phyloP scores from a whole-genome alignment of 176 grass and related monocot genomes.

The Cenchrus purpureus region DNA sequence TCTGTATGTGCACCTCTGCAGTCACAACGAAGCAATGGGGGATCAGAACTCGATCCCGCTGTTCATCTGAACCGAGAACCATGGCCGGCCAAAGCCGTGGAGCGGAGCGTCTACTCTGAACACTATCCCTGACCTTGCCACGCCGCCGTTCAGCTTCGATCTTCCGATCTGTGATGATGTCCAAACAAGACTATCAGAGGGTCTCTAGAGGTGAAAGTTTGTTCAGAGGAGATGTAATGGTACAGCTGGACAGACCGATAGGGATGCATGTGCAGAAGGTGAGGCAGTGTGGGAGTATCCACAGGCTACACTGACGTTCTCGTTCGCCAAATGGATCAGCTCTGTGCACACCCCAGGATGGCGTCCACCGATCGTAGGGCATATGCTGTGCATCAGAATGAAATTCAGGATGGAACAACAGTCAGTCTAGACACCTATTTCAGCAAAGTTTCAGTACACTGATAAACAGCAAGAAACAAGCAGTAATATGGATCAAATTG shows the following conservation, averaged over 20 bases:
- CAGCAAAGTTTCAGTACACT: neutral
- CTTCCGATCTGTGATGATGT: conserved; percentile 49
- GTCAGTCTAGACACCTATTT: neutral
- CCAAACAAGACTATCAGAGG: neutral
- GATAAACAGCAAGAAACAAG: neutral
- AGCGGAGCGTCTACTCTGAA: conserved; percentile 62
- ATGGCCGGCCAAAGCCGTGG: conserved; percentile 37
- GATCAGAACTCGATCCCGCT: conserved; percentile 68
- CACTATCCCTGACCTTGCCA: conserved; percentile 50
- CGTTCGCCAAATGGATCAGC: conserved; percentile 49
- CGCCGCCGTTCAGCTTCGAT: conserved; percentile 58
- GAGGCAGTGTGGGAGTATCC: conserved; percentile 51
- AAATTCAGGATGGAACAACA: neutral
- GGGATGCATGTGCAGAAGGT: conserved; percentile 59
- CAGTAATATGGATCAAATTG: neutral
- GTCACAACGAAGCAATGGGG: neutral
- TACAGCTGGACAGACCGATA: conserved; percentile 51
- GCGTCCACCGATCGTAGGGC: conserved; percentile 63
- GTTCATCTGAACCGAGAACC: conserved; percentile 74
- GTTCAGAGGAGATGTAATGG: neutral
- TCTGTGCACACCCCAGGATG: conserved; percentile 53
- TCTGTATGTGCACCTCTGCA: neutral
- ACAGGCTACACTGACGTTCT: conserved; percentile 48
- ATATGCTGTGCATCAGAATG: conserved; percentile 38
- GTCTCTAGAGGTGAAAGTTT: neutral